Evolutionary conservation across 129 eudicot genomes (phyloP).

Genomic region (Escallonia herrerae): DNA sequence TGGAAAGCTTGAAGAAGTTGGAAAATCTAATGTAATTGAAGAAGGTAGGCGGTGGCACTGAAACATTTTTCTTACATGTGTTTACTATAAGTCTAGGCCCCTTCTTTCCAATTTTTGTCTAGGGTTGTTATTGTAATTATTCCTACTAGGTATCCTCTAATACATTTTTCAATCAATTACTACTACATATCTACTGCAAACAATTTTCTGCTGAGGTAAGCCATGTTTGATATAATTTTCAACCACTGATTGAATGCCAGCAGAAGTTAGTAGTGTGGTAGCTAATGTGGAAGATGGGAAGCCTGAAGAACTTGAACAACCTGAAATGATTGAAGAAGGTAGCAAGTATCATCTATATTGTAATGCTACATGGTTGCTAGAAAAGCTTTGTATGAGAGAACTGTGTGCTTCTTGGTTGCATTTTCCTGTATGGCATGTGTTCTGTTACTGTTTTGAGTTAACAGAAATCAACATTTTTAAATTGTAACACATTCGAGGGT

Average conservation of each 20-base stretch:
- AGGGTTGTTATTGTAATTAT: neutral
- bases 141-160: neutral
- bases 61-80: neutral
- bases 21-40: constrained; percentile 24
- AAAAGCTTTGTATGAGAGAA: too few species aligned
- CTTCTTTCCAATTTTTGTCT: neutral
- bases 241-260: too few species aligned
- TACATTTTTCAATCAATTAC: neutral
- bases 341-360: constrained; percentile 8
- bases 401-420: too few species aligned
- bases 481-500: too few species aligned
- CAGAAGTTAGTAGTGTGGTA: constrained; percentile 1
- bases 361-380: too few species aligned
- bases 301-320: constrained; percentile 31
- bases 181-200: neutral
- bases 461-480: neutral
- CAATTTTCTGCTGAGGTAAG: neutral
- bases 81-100: neutral
- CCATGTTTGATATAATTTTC: too few species aligned
- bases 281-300: constrained; percentile 42
- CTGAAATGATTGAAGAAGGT: constrained; percentile 46
- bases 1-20: constrained; percentile 33
- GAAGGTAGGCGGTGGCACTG: constrained; percentile 36
- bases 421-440: neutral
- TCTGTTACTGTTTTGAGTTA: neutral